Evolutionary conservation across 805 yeast genomes (phyloP), one percentile per base, ranked within the genome.

Genomic region (Lipomyces yamanashiensis): DNA sequence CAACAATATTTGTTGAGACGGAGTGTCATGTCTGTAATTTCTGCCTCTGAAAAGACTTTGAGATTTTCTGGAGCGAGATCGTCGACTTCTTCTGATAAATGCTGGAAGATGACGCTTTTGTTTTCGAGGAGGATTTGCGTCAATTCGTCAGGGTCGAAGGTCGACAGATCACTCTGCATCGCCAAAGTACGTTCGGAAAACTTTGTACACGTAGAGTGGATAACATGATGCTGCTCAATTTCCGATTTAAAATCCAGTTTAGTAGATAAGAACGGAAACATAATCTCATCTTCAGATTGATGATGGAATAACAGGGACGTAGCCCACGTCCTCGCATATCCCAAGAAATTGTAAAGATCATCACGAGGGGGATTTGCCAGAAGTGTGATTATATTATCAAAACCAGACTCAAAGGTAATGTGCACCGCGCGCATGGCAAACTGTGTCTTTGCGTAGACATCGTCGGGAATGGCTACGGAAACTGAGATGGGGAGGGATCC

Each of bases 341-440:
- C 64, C 19, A 61, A 39, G 59, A 61, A 61, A 36, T 61, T 61
- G n/a, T 7, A 15, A 9, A 61, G 41, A 17, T 61, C 64, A 17
- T 48, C 37, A 3, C 8, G 8, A 6, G 60, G 60, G 8, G 63
- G 63, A 19, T 40, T 43, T 13, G 19, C 47, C 43, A 60, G 60
- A 7, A 43, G 49, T 19, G 41, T 21, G 48, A 54, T 13, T 12
- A 54, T 50, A 36, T 54, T 55, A 15, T 61, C 44, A 36, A 61
- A 61, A 10, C 59, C 64, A 9, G 6, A 2, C 52, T 61, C 57
- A 21, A 55, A 55, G 6, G 64, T 57, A 34, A 47, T 21, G 36
- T 61, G 64, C 37, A 61, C 36, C 21, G 33, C 55, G 23, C 53
- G 47, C 63, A 60, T 61, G n/a, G 53, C 56, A 33, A 55, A 61